These are phyloP conservation scores for Albugo laibachii DNA, from an alignment of 352 stramenopile species.

Conservation along the genomic window DNA sequence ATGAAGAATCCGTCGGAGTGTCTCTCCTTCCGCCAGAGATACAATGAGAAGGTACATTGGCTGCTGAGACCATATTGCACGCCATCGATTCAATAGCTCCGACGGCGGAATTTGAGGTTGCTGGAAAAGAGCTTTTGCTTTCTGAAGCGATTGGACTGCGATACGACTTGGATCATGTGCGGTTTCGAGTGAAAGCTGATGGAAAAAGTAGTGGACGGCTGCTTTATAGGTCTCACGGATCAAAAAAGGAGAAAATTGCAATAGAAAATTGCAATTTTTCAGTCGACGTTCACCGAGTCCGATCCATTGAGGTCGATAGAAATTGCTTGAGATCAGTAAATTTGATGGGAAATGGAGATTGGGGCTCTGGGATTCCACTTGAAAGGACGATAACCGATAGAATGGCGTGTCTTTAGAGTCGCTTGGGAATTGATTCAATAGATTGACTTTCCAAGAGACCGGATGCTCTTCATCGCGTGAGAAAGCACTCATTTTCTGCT, in stretches of 20 bases:
- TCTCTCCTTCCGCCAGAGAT: conserved; percentile 94
- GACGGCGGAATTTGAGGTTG: conserved; percentile 14
- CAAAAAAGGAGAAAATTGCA: conserved; percentile 67
- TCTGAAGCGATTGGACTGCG: conserved; percentile 18
- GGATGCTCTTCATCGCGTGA: conserved; percentile 77
- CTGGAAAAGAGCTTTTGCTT: conserved; percentile 55
- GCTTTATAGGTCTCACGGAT: conserved; percentile 61
- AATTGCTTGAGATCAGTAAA: conserved; percentile 76
- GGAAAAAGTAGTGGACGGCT: conserved; percentile 40
- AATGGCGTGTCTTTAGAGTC: conserved; percentile 30
- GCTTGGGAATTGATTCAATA: conserved; percentile 13
- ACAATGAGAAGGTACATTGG: conserved; percentile 86
- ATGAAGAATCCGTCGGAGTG: conserved; percentile 91
- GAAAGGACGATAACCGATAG: conserved; percentile 60
- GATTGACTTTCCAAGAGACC: conserved; percentile 46
- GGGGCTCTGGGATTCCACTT: conserved; percentile 47
- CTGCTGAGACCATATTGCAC: conserved; percentile 1
- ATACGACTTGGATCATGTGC: background rate
- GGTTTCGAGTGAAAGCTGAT: background rate
- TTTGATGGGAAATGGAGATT: conserved; percentile 44
- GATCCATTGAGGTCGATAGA: conserved; percentile 75
- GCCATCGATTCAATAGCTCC: conserved; percentile 9
- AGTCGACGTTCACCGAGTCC: conserved; percentile 69
- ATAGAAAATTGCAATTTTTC: conserved; percentile 76
- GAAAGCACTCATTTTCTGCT: conserved; percentile 84